Conservation (phyloP, 805 yeast genomes). For the Sugiyamaella boreocaroliniensis region DNA sequence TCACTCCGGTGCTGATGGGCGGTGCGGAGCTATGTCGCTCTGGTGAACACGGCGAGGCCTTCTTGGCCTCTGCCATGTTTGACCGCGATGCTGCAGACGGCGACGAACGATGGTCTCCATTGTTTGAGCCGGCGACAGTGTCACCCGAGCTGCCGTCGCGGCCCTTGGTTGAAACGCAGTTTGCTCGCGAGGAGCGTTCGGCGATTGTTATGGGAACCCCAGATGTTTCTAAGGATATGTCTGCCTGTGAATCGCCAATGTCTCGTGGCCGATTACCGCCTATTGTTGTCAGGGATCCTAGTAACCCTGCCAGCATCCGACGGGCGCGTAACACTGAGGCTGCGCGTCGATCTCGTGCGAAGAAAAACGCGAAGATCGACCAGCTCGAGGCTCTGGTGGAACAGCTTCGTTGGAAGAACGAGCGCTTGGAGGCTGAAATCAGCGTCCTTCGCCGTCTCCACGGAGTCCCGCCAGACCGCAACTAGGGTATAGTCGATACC, state of each 20-base stretch:
- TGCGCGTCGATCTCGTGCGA: constrained; percentile 89
- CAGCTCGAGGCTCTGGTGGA: constrained; percentile 78
- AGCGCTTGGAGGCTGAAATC: constrained; percentile 52
- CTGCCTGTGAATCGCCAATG: background rate
- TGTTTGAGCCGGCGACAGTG: constrained; percentile 9
- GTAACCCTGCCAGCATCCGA: constrained; percentile 63
- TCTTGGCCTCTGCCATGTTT: constrained; percentile 8
- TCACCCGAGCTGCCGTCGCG: background rate
- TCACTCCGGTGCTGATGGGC: constrained; percentile 4
- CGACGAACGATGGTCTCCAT: constrained; percentile 14
- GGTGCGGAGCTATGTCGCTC: background rate
- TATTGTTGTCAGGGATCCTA: constrained; percentile 43
- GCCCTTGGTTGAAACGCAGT: constrained; percentile 4
- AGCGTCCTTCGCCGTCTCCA: constrained; percentile 12
- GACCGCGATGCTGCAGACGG: constrained; percentile 3
- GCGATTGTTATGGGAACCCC: constrained; percentile 15
- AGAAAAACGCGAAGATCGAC: constrained; percentile 80
- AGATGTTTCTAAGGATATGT: background rate
- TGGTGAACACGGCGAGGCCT: background rate
- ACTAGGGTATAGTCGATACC: background rate
- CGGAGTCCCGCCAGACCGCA: background rate
- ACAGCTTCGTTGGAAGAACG: constrained; percentile 49
- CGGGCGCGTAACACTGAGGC: constrained; percentile 91
- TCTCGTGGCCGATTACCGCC: constrained; percentile 55
- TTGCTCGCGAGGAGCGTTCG: constrained; percentile 11